A percentile compares a stretch with the other conserved stretches of the same genome.
Evolutionary conservation across 768 basidiomycete genomes (phyloP).

Genomic region (Neoboletus subvelutipes): DNA sequence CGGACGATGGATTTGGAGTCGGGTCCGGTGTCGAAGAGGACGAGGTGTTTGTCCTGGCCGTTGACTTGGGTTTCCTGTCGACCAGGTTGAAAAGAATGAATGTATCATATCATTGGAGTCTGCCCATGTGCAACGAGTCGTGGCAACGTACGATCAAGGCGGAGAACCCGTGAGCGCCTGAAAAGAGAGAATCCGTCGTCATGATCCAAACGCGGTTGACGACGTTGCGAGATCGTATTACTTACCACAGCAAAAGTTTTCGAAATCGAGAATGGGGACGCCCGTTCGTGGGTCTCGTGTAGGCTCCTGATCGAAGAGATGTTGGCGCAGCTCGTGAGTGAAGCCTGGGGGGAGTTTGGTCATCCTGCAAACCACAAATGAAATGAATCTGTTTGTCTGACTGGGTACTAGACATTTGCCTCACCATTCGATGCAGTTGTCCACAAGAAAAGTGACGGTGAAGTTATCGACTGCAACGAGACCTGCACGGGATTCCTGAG

Average conservation of each 20-base stretch:
- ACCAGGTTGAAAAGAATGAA: neutral
- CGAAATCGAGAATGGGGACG: constrained; percentile 67
- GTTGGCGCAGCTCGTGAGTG: constrained; percentile 64
- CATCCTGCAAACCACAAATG: constrained; percentile 49
- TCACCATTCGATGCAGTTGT: constrained; percentile 83
- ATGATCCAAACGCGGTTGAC: neutral
- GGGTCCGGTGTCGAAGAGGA: constrained; percentile 83
- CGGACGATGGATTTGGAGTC: constrained; percentile 73
- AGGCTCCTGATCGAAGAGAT: constrained; percentile 52
- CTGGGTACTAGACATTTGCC: neutral
- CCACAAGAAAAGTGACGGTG: constrained; percentile 66
- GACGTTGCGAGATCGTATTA: constrained; percentile 3
- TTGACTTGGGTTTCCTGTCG: constrained; percentile 56
- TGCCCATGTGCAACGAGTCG: neutral
- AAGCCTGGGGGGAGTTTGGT: constrained; percentile 78
- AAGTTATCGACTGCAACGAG: constrained; percentile 38
- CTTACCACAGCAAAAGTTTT: constrained; percentile 68
- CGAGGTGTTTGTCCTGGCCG: constrained; percentile 46
- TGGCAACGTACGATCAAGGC: constrained; percentile 60
- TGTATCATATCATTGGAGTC: neutral
- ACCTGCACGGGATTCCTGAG: constrained; percentile 22
- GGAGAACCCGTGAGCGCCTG: constrained; percentile 85
- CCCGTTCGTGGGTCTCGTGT: constrained; percentile 44
- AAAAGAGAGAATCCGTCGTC: neutral
- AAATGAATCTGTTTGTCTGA: neutral